These are phyloP conservation scores for Neurospora sp. DNA, from an alignment of 495 filamentous ascomycete species.

Conservation along the genomic window DNA sequence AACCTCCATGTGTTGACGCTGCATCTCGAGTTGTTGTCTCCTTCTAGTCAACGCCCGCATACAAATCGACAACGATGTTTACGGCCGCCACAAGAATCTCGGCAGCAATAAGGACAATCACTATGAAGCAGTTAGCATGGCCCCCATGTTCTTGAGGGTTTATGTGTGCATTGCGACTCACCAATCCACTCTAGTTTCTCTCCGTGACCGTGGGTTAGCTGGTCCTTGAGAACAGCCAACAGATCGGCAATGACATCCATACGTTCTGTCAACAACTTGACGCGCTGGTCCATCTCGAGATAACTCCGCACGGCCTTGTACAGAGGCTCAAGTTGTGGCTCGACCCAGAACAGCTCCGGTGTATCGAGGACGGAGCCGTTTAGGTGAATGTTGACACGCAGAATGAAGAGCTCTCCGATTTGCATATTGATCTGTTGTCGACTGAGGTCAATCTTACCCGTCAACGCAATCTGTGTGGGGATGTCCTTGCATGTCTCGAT, in stretches of 20 bases:
- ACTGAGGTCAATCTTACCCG: slow-evolving; percentile 78
- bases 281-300: slow-evolving; percentile 94
- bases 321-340: slow-evolving; percentile 89
- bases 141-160: neutral
- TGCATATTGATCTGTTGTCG: slow-evolving; percentile 93
- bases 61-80: slow-evolving; percentile 92
- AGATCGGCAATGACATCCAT: slow-evolving; percentile 91
- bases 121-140: slow-evolving; percentile 28
- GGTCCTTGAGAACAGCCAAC: slow-evolving; percentile 88
- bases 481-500: slow-evolving; percentile 84
- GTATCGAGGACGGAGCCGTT: slow-evolving; percentile 96
- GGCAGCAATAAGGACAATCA: slow-evolving; percentile 90
- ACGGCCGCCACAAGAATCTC: slow-evolving; percentile 92
- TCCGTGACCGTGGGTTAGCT: slow-evolving; percentile 90
- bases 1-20: neutral
- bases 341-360: slow-evolving; percentile 96
- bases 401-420: slow-evolving; percentile 93
- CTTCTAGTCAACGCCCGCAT: slow-evolving; percentile 64
- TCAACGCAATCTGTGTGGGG: slow-evolving; percentile 79
- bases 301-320: slow-evolving; percentile 93
- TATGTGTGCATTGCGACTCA: slow-evolving; percentile 30
- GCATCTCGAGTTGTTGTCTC: neutral
- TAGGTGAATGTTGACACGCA: slow-evolving; percentile 94
- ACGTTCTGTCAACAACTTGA: slow-evolving; percentile 80
- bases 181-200: slow-evolving; percentile 95